Base-by-base conservation (phyloP, 768 basidiomycete genomes). In the Fomitopsis serialis region DNA sequence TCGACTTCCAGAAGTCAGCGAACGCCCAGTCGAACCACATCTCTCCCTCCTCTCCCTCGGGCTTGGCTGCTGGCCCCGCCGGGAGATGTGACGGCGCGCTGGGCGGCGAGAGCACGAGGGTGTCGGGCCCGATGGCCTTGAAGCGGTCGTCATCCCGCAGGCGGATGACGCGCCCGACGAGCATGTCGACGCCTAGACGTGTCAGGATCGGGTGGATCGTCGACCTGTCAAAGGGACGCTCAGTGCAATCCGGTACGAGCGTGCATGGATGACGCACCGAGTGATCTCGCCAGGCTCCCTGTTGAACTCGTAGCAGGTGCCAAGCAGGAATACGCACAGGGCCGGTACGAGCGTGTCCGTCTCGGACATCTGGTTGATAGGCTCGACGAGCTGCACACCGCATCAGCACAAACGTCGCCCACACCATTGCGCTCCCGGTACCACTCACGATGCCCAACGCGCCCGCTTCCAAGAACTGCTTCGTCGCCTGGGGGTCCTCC, bases 11-110 rank as follows among this genome's bases (percentile, higher is more conserved):
- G 68, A 98, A 99, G 69, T 99, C 97, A 6, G 97, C 84, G 70
- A 98, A 98, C 0, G 87, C 81, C 92, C 95, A 98, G 68, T 98
- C 95, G 64, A 98, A 90, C 97, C 97, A 98, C 36, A 97, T 78
- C 69, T 94, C 92, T 24, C 83, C 89, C 62, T 90, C 87, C 48
- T 69, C 64, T 34, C 60, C 61, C 46, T 74, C 72, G 10, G 66
- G 59, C 56, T 75, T 78, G 15, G 70, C 58, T 63, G 60, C 40
- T 67, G 71, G 42, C 62, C 67, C 47, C 70, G 64, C 25, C 25
- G 71, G 61, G 0, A 35, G 27, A 42, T 54, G 53, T 21, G 55
- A 47, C 9, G 48, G 54, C 12, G 57, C 42, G 15, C 67, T 62
- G 24, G 82, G 78, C 55, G 77, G 78, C 7, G 78, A 62, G 17